These are phyloP conservation scores for Primulina huaijiensis DNA, from an alignment of 257 asterid species.

Conservation along the genomic window DNA sequence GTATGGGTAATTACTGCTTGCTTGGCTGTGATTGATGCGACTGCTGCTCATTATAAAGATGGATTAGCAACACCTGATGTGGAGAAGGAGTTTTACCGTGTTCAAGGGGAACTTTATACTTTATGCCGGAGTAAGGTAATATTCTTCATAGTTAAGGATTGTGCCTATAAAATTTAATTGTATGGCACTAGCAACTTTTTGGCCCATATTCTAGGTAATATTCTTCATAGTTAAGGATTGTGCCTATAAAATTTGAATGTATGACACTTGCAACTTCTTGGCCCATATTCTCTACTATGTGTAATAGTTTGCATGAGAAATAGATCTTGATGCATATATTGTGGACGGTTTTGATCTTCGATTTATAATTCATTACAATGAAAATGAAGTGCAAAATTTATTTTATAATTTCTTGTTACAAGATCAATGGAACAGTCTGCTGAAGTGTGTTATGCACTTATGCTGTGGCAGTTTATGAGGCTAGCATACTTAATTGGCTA, in stretches of 20 bases:
- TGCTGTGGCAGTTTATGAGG: conserved; percentile 87
- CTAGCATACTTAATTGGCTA: conserved; percentile 93
- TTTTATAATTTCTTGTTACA: conserved; percentile 21
- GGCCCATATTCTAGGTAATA: conserved; percentile 45
- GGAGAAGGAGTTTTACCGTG: conserved; percentile 89
- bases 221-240: conserved; percentile 13
- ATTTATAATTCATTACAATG: conserved; percentile 15
- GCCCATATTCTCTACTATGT: conserved; percentile 14
- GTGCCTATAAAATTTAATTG: conserved; percentile 13
- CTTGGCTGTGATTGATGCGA: conserved; percentile 70
- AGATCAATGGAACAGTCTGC: conserved; percentile 20
- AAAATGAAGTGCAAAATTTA: conserved; percentile 11
- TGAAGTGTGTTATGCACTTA: conserved; percentile 25
- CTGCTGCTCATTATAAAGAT: conserved; percentile 69
- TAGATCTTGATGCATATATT: conserved; percentile 23
- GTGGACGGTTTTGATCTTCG: conserved; percentile 1
- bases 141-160: conserved; percentile 13
- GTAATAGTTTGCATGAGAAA: conserved; percentile 13
- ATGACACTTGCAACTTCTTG: conserved; percentile 8
- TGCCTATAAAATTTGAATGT: conserved; percentile 15
- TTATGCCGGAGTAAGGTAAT: conserved; percentile 91
- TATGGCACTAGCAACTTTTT: conserved; percentile 11
- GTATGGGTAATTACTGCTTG: conserved; percentile 97
- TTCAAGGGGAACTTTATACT: conserved; percentile 84
- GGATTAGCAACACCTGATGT: conserved; percentile 69